Evolutionary conservation across 495 filamentous ascomycete genomes (phyloP), one percentile per base, ranked within the genome.

Genomic region (Penicillium pancosmium): DNA sequence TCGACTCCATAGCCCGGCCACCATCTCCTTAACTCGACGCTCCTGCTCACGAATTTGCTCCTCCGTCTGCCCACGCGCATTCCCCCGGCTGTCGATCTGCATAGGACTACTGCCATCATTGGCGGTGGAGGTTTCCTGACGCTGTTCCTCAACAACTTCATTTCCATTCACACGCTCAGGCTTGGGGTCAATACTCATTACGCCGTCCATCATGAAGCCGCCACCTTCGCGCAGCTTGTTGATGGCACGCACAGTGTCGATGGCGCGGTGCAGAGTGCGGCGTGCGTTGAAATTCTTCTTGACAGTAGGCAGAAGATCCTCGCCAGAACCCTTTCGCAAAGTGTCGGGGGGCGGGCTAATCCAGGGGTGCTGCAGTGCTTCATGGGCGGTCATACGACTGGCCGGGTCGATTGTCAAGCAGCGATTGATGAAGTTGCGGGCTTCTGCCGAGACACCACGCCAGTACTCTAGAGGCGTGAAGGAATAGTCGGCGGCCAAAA

Each of bases 271-370:
- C 52, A 98, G 80, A 9, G 93, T 98, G 56, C 92, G 82, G 31
- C 93, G 82, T 8, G 94, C 94, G 64, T 98, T 98, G 81, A 98
- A 98, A 77, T 98, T 98, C 86, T 97, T 97, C 84, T 95, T 95
- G 61, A 98, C 90, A 3, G 87, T 90, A 1, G 94, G 94, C 59
- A 98, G 78, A 53, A 98, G 79, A 77, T 98, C 94, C 52, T 83
- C 79, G 19, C 82, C 81, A 50, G 84, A 80, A 44, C 73, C 75
- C 25, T 71, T 53, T 52, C 64, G 68, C 61, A 55, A 53, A 13
- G 54, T 46, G 48, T 78, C 68, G 59, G 75, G 70, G n/a, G 79
- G 72, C 52, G 78, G 88, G 40, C 86, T 87, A 48, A 98, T 86
- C 82, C 95, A 98, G 21, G 87, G 80, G 68, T 98, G 94, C 55